phyloP scores from a whole-genome alignment of 2,329 filamentous ascomycete genomes.

The Botryosphaeria dothidea region DNA sequence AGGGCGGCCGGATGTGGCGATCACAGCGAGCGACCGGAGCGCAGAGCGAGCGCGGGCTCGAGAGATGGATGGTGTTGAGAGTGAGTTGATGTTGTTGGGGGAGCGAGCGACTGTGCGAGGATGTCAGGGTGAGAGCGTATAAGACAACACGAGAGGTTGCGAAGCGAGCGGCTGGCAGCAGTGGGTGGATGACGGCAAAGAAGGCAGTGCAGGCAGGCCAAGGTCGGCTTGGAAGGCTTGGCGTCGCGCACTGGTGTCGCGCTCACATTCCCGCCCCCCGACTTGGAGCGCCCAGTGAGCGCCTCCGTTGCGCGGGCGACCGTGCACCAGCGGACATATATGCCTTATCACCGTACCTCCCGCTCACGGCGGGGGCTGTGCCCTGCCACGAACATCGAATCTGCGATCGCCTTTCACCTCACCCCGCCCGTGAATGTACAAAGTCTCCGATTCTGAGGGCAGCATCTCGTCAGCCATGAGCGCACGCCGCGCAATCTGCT shows the following conservation, averaged over 20 bases:
- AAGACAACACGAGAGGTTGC: constrained; percentile 8
- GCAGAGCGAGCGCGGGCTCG: background rate
- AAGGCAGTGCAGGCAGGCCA: constrained; percentile 14
- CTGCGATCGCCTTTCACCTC: background rate
- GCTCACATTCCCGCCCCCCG: constrained; percentile 6
- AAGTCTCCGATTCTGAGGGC: background rate
- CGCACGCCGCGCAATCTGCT: background rate
- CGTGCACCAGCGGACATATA: background rate
- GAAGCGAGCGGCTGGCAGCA: constrained; percentile 8
- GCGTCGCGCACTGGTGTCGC: background rate
- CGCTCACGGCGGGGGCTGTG: background rate
- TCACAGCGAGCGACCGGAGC: constrained; percentile 6
- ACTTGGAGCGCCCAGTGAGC: background rate
- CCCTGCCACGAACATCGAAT: background rate
- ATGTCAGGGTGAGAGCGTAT: background rate
- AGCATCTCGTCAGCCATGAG: background rate
- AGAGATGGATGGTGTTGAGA: background rate
- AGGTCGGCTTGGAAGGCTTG: constrained; percentile 3
- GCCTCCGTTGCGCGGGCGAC: constrained; percentile 1
- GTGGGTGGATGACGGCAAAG: constrained; percentile 8
- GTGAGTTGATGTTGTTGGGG: background rate
- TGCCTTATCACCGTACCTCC: background rate
- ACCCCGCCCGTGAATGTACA: background rate
- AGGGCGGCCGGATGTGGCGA: constrained; percentile 1
- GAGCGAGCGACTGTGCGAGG: constrained; percentile 12